Evolutionary conservation across 805 yeast genomes (phyloP).

Genomic region (Scheffersomyces stipitis): DNA sequence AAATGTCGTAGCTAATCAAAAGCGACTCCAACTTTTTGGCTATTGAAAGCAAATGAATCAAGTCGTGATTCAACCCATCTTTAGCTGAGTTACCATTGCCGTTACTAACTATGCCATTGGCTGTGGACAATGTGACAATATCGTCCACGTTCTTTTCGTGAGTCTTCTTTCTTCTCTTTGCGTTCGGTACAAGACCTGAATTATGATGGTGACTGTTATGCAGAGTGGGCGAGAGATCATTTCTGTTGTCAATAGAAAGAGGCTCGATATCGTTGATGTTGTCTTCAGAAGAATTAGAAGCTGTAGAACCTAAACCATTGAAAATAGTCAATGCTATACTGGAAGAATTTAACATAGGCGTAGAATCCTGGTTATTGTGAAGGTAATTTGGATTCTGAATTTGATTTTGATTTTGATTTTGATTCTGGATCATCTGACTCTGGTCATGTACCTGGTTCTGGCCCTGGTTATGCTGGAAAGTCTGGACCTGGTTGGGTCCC

Average conservation of each 20-base stretch:
- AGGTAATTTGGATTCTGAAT: neutral
- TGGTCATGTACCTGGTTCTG: no score
- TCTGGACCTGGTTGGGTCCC: no score
- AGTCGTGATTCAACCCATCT: conserved; percentile 12
- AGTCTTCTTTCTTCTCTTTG: conserved; percentile 1
- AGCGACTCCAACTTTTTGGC: conserved; percentile 23
- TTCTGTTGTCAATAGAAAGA: conserved; percentile 1
- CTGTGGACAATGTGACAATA: neutral
- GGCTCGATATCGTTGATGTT: neutral
- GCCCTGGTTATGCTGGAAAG: no score
- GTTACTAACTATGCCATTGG: neutral
- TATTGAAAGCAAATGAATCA: conserved; percentile 29
- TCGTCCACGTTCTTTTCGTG: neutral
- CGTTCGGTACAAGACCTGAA: neutral
- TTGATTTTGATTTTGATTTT: no score
- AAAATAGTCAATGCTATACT: no score
- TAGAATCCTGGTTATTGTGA: neutral
- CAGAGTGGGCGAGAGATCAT: neutral
- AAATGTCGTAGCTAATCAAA: conserved; percentile 11
- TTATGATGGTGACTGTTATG: neutral
- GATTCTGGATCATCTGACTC: no score
- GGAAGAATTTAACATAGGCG: no score
- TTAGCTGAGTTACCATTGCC: neutral
- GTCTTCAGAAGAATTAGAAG: neutral
- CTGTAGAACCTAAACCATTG: neutral